Percentiles rank a stretch among this genome's conserved stretches.
These are phyloP conservation scores for Coemansia sp. DNA, from an alignment of 192 early-diverging fungal genomes.

Conservation along the genomic window DNA sequence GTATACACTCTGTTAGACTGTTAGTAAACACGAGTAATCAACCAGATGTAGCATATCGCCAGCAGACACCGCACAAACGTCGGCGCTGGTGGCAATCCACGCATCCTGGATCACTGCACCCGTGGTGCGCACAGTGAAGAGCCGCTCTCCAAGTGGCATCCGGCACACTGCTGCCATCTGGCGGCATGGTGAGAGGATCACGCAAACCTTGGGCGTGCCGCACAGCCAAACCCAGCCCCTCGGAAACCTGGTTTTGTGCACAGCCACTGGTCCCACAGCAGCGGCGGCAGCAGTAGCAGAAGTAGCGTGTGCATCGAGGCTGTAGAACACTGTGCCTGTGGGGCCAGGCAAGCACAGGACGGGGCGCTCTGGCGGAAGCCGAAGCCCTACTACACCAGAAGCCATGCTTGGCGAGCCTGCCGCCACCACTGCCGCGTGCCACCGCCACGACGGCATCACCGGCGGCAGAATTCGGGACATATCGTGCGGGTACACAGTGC, in stretches of 20 bases:
- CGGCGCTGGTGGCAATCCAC: slow-evolving; percentile 15
- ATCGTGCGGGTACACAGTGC: neutral
- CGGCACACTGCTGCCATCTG: slow-evolving; percentile 26
- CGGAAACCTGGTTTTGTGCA: slow-evolving; percentile 17
- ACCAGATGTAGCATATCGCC: slow-evolving; percentile 14
- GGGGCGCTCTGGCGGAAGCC: slow-evolving; percentile 16
- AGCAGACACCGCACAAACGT: slow-evolving; percentile 17
- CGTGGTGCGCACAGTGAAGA: slow-evolving; percentile 12
- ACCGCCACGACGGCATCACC: slow-evolving; percentile 40
- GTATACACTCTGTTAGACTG: neutral
- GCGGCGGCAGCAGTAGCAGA: too few relatives aligned
- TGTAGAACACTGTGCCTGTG: slow-evolving; percentile 25
- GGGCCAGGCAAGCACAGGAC: slow-evolving; percentile 37
- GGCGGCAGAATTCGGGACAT: slow-evolving; percentile 2
- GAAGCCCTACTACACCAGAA: too few relatives aligned
- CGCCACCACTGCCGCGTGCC: slow-evolving; percentile 32
- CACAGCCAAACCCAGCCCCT: slow-evolving; percentile 48
- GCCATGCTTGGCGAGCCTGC: neutral
- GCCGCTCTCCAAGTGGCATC: slow-evolving; percentile 29
- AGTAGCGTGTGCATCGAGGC: neutral
- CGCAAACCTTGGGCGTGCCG: slow-evolving; percentile 21
- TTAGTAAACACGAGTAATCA: neutral
- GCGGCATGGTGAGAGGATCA: slow-evolving; percentile 30
- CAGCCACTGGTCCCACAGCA: too few relatives aligned
- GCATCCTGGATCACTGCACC: slow-evolving; percentile 26